Conservation (phyloP, 2,329 filamentous ascomycete genomes). For the Neurospora sp. region DNA sequence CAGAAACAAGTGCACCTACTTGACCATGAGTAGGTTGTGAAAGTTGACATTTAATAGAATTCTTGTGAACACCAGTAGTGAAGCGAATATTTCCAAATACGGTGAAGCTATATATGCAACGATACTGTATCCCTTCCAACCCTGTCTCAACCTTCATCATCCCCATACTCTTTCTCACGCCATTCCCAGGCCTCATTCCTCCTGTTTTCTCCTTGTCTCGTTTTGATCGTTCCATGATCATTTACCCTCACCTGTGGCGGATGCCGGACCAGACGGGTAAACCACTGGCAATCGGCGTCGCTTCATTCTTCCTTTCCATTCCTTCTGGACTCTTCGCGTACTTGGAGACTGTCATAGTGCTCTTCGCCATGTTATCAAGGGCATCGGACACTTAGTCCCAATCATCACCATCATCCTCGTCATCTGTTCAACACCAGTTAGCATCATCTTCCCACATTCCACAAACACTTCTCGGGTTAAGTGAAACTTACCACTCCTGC, state of each 20-base stretch:
- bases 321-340: background rate
- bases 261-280: background rate
- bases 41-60: background rate
- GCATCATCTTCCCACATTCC: background rate
- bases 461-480: conserved; percentile 16
- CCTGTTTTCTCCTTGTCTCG: too few relatives aligned
- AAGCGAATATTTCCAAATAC: background rate
- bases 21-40: background rate
- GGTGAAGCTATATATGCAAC: background rate
- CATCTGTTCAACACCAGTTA: conserved; percentile 42
- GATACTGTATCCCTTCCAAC: background rate
- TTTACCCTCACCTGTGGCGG: background rate
- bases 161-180: too few relatives aligned
- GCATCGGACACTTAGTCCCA: conserved; percentile 5
- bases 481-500: conserved; percentile 73
- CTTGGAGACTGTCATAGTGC: background rate
- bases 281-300: background rate
- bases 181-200: background rate
- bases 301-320: background rate
- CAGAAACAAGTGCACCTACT: too few relatives aligned
- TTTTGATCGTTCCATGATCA: background rate
- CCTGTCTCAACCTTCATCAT: background rate
- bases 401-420: conserved; percentile 68
- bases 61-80: background rate
- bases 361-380: background rate